phyloP scores from a whole-genome alignment of 1,139 yeast genomes.

The Blastobotrys petasosporus region DNA sequence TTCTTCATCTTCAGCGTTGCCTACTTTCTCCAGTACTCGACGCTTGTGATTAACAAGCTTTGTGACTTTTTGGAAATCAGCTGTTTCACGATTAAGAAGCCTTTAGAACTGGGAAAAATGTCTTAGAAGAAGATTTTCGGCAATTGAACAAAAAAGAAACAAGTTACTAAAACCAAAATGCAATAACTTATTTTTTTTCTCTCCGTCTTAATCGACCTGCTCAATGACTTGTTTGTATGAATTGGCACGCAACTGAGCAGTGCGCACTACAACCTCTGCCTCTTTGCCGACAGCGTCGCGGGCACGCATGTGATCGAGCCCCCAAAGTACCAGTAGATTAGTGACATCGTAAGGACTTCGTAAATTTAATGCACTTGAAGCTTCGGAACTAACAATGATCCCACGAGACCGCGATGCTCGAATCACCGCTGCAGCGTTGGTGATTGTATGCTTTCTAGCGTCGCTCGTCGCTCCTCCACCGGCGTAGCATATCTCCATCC shows the following conservation, averaged over 20 bases:
- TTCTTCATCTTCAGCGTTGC: slow-evolving; percentile 26
- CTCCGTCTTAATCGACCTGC: slow-evolving; percentile 5
- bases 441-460: slow-evolving; percentile 54
- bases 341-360: slow-evolving; percentile 65
- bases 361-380: slow-evolving; percentile 50
- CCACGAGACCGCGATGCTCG: slow-evolving; percentile 82
- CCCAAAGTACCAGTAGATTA: slow-evolving; percentile 62
- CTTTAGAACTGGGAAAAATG: slow-evolving; percentile 10
- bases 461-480: slow-evolving; percentile 22
- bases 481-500: slow-evolving; percentile 71
- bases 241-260: slow-evolving; percentile 64
- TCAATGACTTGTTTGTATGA: slow-evolving; percentile 41
- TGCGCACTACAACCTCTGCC: slow-evolving; percentile 58
- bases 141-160: neutral
- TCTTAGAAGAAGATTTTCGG: neutral
- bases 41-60: slow-evolving; percentile 33
- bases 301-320: slow-evolving; percentile 59
- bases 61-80: slow-evolving; percentile 36
- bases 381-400: slow-evolving; percentile 72
- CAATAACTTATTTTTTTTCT: neutral
- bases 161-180: neutral
- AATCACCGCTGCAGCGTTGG: slow-evolving; percentile 69
- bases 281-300: slow-evolving; percentile 53
- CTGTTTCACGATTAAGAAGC: slow-evolving; percentile 33
- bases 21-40: slow-evolving; percentile 35